Percentiles rank a stretch among this genome's conserved stretches.
Conservation (phyloP, 2,329 filamentous ascomycete species). For the Clarireedia hainanense region DNA sequence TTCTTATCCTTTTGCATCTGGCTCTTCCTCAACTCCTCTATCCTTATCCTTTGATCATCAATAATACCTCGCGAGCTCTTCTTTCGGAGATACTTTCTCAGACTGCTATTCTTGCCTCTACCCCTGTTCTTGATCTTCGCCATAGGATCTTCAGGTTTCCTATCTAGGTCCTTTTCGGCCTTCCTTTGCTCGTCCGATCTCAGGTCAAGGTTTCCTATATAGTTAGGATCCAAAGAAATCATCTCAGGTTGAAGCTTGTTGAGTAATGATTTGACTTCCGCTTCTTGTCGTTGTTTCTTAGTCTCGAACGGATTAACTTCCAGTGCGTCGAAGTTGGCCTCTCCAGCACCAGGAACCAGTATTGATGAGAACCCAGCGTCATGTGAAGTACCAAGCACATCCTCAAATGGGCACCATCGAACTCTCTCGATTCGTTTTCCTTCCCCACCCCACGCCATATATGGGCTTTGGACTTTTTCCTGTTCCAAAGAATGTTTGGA, state of each 20-base stretch:
- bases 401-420: conserved; percentile 90
- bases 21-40: conserved; percentile 71
- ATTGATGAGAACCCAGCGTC: conserved; percentile 81
- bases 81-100: conserved; percentile 86
- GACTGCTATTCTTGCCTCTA: conserved; percentile 79
- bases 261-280: conserved; percentile 79
- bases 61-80: conserved; percentile 89
- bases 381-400: conserved; percentile 81
- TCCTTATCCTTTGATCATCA: conserved; percentile 84
- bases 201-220: conserved; percentile 80
- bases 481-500: conserved; percentile 63
- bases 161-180: conserved; percentile 73
- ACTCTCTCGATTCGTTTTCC: conserved; percentile 74
- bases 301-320: conserved; percentile 96
- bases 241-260: conserved; percentile 96
- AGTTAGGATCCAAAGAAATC: conserved; percentile 91
- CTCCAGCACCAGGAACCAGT: conserved; percentile 88
- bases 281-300: conserved; percentile 83
- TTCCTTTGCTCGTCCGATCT: conserved; percentile 69
- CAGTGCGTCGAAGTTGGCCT: conserved; percentile 90
- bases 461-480: conserved; percentile 75
- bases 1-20: conserved; percentile 61
- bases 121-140: conserved; percentile 68
- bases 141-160: conserved; percentile 48
- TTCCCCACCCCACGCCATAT: conserved; percentile 88